Percentiles rank a stretch among this genome's conserved stretches.
Evolutionary conservation across 169 alveolate species (phyloP).

Genomic region (Cryptosporidium andersoni): DNA sequence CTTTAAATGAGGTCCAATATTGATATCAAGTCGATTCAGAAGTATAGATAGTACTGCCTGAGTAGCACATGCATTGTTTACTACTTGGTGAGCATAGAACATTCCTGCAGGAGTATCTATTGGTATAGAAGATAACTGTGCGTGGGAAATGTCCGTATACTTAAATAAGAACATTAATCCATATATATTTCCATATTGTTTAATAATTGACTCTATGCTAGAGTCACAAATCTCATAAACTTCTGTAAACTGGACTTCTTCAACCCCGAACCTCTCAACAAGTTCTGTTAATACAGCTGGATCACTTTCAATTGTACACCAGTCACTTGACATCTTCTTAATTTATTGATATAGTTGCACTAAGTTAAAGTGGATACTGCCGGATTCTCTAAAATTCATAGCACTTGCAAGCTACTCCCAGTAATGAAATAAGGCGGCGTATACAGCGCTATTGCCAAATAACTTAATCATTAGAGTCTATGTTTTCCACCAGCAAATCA

Average conservation of each 20-base stretch:
- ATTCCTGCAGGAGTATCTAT: slow-evolving; percentile 81
- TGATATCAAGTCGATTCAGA: slow-evolving; percentile 81
- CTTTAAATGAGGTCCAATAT: slow-evolving; percentile 85
- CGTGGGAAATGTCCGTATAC: slow-evolving; percentile 79
- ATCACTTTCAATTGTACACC: slow-evolving; percentile 93
- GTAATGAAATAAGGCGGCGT: too few species aligned
- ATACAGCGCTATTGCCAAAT: too few species aligned
- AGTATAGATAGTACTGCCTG: slow-evolving; percentile 89
- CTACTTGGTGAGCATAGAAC: slow-evolving; percentile 90
- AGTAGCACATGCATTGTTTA: slow-evolving; percentile 93
- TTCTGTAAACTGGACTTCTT: slow-evolving; percentile 89
- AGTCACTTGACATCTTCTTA: slow-evolving; percentile 75
- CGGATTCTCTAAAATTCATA: too few species aligned
- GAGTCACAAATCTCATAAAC: slow-evolving; percentile 83
- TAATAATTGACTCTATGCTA: slow-evolving; percentile 69
- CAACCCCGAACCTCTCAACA: slow-evolving; percentile 87
- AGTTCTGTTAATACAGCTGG: slow-evolving; percentile 94
- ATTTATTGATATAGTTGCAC: not conserved
- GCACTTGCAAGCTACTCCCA: too few species aligned
- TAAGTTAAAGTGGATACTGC: too few species aligned
- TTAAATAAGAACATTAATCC: slow-evolving; percentile 90
- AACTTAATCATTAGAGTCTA: not conserved
- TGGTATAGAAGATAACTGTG: slow-evolving; percentile 6
- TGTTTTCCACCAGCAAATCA: not conserved
- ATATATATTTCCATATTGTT: slow-evolving; percentile 75